Evolutionary conservation across 371 early-diverging fungal genomes (phyloP).

Genomic region (Rhizopus stolonifer): DNA sequence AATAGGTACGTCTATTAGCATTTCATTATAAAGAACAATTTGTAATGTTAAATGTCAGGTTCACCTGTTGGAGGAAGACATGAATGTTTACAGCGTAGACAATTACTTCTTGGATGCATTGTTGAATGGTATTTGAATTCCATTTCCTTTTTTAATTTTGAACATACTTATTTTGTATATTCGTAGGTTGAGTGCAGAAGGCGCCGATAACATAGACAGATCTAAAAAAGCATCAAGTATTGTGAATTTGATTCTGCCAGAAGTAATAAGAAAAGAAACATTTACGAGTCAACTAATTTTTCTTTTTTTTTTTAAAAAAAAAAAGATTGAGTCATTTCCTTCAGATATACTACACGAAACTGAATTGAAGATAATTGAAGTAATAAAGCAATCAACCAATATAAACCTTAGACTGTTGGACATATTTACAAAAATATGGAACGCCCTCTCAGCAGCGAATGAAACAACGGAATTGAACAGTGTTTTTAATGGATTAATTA

Average conservation of each 20-base stretch:
- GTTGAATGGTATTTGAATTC: constrained; percentile 36
- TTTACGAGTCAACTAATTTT: background rate
- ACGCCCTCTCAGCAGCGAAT: constrained; percentile 35
- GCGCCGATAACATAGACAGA: constrained; percentile 23
- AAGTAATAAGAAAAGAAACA: constrained; percentile 18
- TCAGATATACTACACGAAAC: constrained; percentile 9
- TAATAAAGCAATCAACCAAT: constrained; percentile 27
- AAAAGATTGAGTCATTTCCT: constrained; percentile 36
- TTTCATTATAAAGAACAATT: background rate
- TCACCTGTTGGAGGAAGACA: constrained; percentile 37
- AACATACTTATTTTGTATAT: background rate
- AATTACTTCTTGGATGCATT: constrained; percentile 31
- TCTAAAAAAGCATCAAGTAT: constrained; percentile 22
- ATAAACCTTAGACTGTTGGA: constrained; percentile 47
- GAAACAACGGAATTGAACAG: constrained; percentile 21
- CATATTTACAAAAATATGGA: constrained; percentile 46
- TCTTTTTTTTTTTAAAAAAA: background rate
- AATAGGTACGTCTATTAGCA: constrained; percentile 26
- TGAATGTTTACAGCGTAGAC: constrained; percentile 23
- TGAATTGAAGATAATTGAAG: constrained; percentile 16
- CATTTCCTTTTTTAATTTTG: background rate
- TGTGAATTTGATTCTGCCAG: constrained; percentile 38
- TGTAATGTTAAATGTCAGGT: constrained; percentile 39
- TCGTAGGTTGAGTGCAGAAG: constrained; percentile 10
- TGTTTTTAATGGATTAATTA: constrained; percentile 37